Percentiles rank a stretch among this genome's conserved stretches.
These are phyloP conservation scores for Apiospora hydei DNA, from an alignment of 2,329 filamentous ascomycete species.

Conservation along the genomic window DNA sequence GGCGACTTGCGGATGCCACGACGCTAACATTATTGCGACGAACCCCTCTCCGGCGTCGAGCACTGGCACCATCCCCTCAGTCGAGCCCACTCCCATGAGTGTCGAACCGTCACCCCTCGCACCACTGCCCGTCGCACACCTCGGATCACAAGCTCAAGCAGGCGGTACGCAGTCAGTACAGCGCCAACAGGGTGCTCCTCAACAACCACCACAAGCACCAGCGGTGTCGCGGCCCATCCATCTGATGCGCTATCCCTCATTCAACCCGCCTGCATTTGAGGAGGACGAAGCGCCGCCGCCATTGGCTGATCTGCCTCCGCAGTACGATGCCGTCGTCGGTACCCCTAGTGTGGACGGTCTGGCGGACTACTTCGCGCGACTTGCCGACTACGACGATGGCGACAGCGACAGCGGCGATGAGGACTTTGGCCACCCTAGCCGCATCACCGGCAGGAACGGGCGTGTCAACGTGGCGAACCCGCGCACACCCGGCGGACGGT, in stretches of 20 bases:
- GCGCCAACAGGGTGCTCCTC: slow-evolving; percentile 26
- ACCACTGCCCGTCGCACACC: slow-evolving; percentile 64
- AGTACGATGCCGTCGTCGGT: slow-evolving; percentile 82
- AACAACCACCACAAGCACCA: slow-evolving; percentile 27
- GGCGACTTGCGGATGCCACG: slow-evolving; percentile 61
- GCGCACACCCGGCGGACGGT: slow-evolving; percentile 58
- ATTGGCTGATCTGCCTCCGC: slow-evolving; percentile 76
- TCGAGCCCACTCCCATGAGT: slow-evolving; percentile 42
- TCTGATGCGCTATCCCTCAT: slow-evolving; percentile 81
- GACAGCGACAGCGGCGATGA: slow-evolving; percentile 46
- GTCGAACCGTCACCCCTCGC: slow-evolving; percentile 43
- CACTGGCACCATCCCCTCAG: slow-evolving; percentile 52
- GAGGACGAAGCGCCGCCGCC: slow-evolving; percentile 80
- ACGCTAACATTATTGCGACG: slow-evolving; percentile 53
- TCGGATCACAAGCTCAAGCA: slow-evolving; percentile 46
- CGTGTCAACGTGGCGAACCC: slow-evolving; percentile 66
- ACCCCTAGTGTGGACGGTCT: slow-evolving; percentile 71
- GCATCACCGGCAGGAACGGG: slow-evolving; percentile 59
- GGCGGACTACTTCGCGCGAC: slow-evolving; percentile 85
- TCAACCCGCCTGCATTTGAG: slow-evolving; percentile 87
- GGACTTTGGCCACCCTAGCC: slow-evolving; percentile 40
- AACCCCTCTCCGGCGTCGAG: slow-evolving; percentile 75
- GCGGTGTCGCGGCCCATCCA: slow-evolving; percentile 72
- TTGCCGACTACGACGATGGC: slow-evolving; percentile 72
- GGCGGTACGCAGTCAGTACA: slow-evolving; percentile 38